Conservation (phyloP, 2,329 filamentous ascomycete species). For the Alternaria solani region DNA sequence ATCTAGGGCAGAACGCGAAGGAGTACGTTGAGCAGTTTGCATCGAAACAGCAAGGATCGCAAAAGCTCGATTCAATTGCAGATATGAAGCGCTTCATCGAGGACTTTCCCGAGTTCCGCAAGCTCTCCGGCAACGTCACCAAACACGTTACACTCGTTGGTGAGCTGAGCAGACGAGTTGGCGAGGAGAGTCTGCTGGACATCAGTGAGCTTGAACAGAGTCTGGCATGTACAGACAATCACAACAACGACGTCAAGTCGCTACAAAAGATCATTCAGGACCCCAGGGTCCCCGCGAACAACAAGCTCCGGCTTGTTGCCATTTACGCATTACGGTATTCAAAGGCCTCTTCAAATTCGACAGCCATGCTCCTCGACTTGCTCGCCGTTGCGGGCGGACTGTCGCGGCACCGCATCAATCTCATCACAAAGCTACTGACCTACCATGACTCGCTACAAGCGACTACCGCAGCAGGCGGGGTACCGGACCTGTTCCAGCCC, state of each 20-base stretch:
- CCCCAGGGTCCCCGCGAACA: slow-evolving; percentile 76
- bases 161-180: slow-evolving; percentile 88
- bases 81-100: slow-evolving; percentile 99
- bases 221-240: slow-evolving; percentile 95
- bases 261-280: slow-evolving; percentile 87
- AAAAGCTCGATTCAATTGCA: slow-evolving; percentile 94
- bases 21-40: slow-evolving; percentile 99
- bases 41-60: slow-evolving; percentile 93
- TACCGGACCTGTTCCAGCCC: slow-evolving; percentile 91
- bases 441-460: slow-evolving; percentile 90
- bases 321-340: slow-evolving; percentile 95
- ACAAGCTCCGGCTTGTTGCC: slow-evolving; percentile 88
- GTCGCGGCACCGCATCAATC: slow-evolving; percentile 74
- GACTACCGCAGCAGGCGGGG: slow-evolving; percentile 73
- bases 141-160: slow-evolving; percentile 97
- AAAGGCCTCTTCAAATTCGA: slow-evolving; percentile 81
- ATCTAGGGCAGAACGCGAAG: slow-evolving; percentile 94
- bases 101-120: slow-evolving; percentile 97
- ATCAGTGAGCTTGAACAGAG: slow-evolving; percentile 98
- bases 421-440: slow-evolving; percentile 80
- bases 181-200: slow-evolving; percentile 86
- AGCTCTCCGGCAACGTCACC: slow-evolving; percentile 96
- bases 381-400: slow-evolving; percentile 85
- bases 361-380: slow-evolving; percentile 86
- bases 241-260: slow-evolving; percentile 88